phyloP scores from a whole-genome alignment of 371 early-diverging fungal species.

The Furculomyces boomerangus region DNA sequence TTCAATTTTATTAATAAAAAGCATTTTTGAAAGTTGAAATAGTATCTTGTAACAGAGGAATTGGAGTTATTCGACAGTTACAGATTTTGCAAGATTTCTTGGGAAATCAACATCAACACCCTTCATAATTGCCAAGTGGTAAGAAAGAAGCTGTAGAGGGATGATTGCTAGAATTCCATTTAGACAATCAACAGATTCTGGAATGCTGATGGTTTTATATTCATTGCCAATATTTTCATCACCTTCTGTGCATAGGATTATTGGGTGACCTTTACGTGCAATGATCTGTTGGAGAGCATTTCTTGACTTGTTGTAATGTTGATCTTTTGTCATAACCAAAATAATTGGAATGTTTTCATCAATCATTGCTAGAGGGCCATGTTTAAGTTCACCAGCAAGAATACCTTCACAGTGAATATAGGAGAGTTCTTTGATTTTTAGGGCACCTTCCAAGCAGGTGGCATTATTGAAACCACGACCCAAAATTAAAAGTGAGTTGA shows the following conservation, averaged over 20 bases:
- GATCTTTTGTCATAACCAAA: constrained; percentile 77
- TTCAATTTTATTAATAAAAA: too few relatives aligned
- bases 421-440: constrained; percentile 99
- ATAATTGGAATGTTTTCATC: constrained; percentile 96
- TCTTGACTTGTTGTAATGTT: constrained; percentile 80
- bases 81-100: constrained; percentile 94
- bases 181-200: constrained; percentile 78
- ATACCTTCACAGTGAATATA: constrained; percentile 98
- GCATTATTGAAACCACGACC: constrained; percentile 98
- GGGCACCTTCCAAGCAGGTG: constrained; percentile 95
- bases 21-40: too few relatives aligned
- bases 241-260: constrained; percentile 87
- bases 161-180: constrained; percentile 84
- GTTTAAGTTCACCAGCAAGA: constrained; percentile 98
- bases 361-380: constrained; percentile 98
- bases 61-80: constrained; percentile 58
- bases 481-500: constrained; percentile 85
- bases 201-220: constrained; percentile 80
- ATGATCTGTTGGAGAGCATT: constrained; percentile 93
- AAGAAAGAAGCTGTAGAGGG: constrained; percentile 93
- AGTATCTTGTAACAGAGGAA: too few relatives aligned
- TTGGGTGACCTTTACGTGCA: constrained; percentile 92
- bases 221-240: constrained; percentile 46
- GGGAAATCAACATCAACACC: constrained; percentile 99
- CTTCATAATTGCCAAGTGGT: constrained; percentile 88